Base-by-base conservation (phyloP, 164 flowering plant species). In the Annona squamosa region DNA sequence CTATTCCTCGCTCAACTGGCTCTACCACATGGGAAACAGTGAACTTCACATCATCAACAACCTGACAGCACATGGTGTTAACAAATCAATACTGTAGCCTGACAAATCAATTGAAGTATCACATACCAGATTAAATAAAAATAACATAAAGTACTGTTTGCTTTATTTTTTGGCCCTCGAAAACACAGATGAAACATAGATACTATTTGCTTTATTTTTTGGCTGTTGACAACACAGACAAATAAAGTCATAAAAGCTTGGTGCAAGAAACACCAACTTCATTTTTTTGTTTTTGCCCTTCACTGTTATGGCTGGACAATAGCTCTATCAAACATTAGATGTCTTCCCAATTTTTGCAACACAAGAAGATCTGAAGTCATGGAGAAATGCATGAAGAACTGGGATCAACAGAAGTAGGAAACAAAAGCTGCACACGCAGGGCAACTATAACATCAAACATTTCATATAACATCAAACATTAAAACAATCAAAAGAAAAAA, bases 21-120 rank as follows among this genome's bases (percentile, higher is more conserved):
- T 95, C 98, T 46, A 90, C 98, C 64, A 93, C 99, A 70, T 95
- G 99, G 3, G 98, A 89, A 56, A 95, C 98, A 12, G 99, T 93
- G 77, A 81, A 95, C 85, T 87, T 93, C 92, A 95, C 89, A 86
- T 95, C 99, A 78, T 90, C 97, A 10, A 88, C 97, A 81, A 95
- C 86, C 99, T 95, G 78, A 47, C 13, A 78, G 70, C 47, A 61
- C 59, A 52, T 52, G 59, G 59, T 9, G 59, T 52, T 6, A 52
- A 52, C 59, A 52, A 7, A 26, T 26, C 37, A 26, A 26, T 26
- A 26, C 37, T 26, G 37, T 26, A 26, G 37, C 37, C 37, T 26
- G 37, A 26, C 37, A 26, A 26, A 12, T 52, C 13, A 13, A 10
- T 2, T 52, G 59, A 52, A 3, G 59, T 6, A 16, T 52, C 13